These are phyloP conservation scores for Gossypium aridum DNA, from an alignment of 441 rosid genomes.

Conservation along the genomic window DNA sequence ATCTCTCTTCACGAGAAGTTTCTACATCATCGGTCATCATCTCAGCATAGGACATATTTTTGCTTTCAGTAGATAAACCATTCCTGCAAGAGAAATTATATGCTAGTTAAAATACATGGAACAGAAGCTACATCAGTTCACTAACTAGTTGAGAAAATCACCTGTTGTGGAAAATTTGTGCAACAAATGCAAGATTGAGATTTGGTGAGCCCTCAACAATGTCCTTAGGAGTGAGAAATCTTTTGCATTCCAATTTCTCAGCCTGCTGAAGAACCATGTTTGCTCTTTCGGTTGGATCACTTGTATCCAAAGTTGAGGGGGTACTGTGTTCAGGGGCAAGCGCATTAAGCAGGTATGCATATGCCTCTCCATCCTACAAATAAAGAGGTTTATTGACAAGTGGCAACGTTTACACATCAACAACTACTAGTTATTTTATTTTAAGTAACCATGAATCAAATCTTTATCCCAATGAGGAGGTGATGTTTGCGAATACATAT, in stretches of 20 bases:
- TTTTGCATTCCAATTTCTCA: slow-evolving; percentile 86
- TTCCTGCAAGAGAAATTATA: slow-evolving; percentile 51
- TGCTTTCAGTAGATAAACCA: slow-evolving; percentile 67
- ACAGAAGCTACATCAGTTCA: background rate
- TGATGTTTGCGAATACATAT: background rate
- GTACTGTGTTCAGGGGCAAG: slow-evolving; percentile 91
- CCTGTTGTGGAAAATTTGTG: slow-evolving; percentile 95
- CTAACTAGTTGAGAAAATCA: slow-evolving; percentile 12
- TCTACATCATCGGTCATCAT: slow-evolving; percentile 94
- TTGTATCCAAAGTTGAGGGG: slow-evolving; percentile 39
- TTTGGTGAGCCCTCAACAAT: slow-evolving; percentile 95
- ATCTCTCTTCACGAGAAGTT: slow-evolving; percentile 97
- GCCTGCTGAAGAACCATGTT: slow-evolving; percentile 83
- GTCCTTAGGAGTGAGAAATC: slow-evolving; percentile 79
- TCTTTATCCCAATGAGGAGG: background rate
- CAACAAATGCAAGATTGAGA: slow-evolving; percentile 97
- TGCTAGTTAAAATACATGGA: slow-evolving; percentile 4
- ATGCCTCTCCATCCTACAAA: slow-evolving; percentile 95
- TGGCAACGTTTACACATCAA: background rate
- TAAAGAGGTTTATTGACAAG: background rate
- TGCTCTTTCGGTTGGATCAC: slow-evolving; percentile 76
- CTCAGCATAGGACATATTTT: slow-evolving; percentile 74
- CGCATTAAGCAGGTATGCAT: slow-evolving; percentile 84
- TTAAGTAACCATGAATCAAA: background rate
- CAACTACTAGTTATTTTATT: background rate